These are phyloP conservation scores for Gryganskiella cystojenkinii DNA, from an alignment of 192 early-diverging fungal genomes.

Conservation along the genomic window DNA sequence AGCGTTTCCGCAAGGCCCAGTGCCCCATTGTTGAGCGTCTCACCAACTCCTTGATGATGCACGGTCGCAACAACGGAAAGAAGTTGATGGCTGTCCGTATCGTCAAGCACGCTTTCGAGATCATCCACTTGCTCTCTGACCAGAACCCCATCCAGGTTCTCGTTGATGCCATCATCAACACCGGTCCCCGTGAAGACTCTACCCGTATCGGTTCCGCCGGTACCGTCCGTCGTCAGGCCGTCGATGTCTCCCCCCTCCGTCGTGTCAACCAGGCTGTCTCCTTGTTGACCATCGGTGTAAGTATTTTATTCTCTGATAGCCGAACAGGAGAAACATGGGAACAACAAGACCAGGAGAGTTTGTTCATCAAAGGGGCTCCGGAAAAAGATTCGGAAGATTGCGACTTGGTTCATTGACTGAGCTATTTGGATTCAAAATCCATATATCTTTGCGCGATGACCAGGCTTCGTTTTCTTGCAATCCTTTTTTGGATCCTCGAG, in stretches of 20 bases:
- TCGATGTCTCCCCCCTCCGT: slow-evolving; percentile 98
- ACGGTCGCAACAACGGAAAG: slow-evolving; percentile 99
- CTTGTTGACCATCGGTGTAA: slow-evolving; percentile 92
- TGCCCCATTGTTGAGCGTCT: slow-evolving; percentile 99
- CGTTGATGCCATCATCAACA: slow-evolving; percentile 99
- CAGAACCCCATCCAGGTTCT: slow-evolving; percentile 98
- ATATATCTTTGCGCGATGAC: no score
- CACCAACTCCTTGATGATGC: slow-evolving; percentile 99
- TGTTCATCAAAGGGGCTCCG: no score
- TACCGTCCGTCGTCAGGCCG: slow-evolving; percentile 99
- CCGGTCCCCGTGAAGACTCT: slow-evolving; percentile 98
- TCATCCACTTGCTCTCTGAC: slow-evolving; percentile 98
- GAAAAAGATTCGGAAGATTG: no score
- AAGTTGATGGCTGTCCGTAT: slow-evolving; percentile 99
- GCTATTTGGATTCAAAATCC: no score
- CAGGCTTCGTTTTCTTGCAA: no score
- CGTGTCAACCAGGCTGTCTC: slow-evolving; percentile 97
- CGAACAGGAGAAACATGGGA: neutral
- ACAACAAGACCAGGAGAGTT: neutral
- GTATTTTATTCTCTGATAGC: slow-evolving; percentile 33
- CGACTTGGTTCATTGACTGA: no score
- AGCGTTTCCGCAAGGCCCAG: slow-evolving; percentile 98
- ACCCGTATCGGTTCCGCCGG: slow-evolving; percentile 98
- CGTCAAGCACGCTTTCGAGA: slow-evolving; percentile 99
- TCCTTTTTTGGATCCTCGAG: no score